A percentile compares a stretch with the other conserved stretches of the same genome.
Conservation (phyloP, 257 asterid genomes). For the Cynanchum wilfordii region DNA sequence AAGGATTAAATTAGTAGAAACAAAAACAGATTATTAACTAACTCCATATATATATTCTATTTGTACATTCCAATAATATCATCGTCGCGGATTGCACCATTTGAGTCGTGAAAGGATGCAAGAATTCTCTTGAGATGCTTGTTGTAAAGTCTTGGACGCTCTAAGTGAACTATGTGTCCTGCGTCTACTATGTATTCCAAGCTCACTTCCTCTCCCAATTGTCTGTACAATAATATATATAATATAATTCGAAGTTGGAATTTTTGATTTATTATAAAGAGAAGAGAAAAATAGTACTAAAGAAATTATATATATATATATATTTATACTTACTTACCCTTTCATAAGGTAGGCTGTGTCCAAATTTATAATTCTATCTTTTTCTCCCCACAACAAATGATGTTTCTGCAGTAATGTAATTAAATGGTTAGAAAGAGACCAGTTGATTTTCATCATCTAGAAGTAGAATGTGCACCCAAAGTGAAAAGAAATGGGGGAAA, state of each 20-base stretch:
- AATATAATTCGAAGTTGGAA: too few species aligned
- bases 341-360: slow-evolving; percentile 11
- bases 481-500: background rate
- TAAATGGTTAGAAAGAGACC: too few species aligned
- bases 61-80: too few species aligned
- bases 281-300: background rate
- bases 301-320: too few species aligned
- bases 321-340: background rate
- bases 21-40: too few species aligned
- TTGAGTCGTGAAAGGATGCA: background rate
- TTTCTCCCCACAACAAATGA: slow-evolving; percentile 19
- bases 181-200: slow-evolving; percentile 8
- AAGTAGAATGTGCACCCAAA: too few species aligned
- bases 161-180: slow-evolving; percentile 17
- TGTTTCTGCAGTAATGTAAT: slow-evolving; percentile 16
- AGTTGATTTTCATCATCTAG: too few species aligned
- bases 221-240: background rate
- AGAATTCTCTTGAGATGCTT: slow-evolving; percentile 17
- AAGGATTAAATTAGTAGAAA: too few species aligned
- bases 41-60: too few species aligned
- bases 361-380: slow-evolving; percentile 21
- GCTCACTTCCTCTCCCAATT: slow-evolving; percentile 2
- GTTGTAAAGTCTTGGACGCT: slow-evolving; percentile 13
- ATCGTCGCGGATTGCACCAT: background rate
- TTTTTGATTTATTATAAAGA: too few species aligned